Percentiles rank a stretch among this genome's conserved stretches.
These are phyloP conservation scores for Nissolia schottii DNA, from an alignment of 306 rosid species.

Conservation along the genomic window DNA sequence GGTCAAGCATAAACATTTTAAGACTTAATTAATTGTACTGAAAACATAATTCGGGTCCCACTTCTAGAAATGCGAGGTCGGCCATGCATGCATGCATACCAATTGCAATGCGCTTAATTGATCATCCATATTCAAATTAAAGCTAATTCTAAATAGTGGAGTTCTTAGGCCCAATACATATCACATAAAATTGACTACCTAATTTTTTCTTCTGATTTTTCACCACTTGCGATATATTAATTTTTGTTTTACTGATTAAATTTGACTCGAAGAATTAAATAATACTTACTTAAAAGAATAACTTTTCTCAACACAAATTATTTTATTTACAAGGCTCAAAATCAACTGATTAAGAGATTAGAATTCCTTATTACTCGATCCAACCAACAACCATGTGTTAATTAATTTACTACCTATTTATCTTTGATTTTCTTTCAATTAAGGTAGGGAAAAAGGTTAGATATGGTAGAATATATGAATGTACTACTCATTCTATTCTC, in stretches of 20 bases:
- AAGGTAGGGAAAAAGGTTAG: neutral
- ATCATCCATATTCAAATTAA: slow-evolving; percentile 42
- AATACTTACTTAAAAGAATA: too few relatives aligned
- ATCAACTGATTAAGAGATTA: too few relatives aligned
- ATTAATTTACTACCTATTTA: too few relatives aligned
- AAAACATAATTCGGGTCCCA: slow-evolving; percentile 44
- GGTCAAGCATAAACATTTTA: slow-evolving; percentile 36
- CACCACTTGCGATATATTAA: too few relatives aligned
- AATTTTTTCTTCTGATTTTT: too few relatives aligned
- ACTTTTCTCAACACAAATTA: too few relatives aligned
- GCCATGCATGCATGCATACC: slow-evolving; percentile 48
- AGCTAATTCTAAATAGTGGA: slow-evolving; percentile 46
- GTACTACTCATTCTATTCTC: slow-evolving; percentile 32
- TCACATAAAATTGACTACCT: slow-evolving; percentile 39
- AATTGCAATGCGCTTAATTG: slow-evolving; percentile 9
- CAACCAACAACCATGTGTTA: too few relatives aligned
- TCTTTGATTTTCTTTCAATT: slow-evolving; percentile 4
- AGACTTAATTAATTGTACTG: slow-evolving; percentile 33
- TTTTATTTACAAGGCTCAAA: too few relatives aligned
- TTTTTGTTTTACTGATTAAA: too few relatives aligned
- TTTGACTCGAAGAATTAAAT: too few relatives aligned
- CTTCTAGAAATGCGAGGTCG: slow-evolving; percentile 55
- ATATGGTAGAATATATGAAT: slow-evolving; percentile 39
- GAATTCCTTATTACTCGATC: too few relatives aligned
- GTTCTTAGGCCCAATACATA: slow-evolving; percentile 43